These are phyloP conservation scores for Linum tenue DNA, from an alignment of 345 rosid species.

Conservation along the genomic window DNA sequence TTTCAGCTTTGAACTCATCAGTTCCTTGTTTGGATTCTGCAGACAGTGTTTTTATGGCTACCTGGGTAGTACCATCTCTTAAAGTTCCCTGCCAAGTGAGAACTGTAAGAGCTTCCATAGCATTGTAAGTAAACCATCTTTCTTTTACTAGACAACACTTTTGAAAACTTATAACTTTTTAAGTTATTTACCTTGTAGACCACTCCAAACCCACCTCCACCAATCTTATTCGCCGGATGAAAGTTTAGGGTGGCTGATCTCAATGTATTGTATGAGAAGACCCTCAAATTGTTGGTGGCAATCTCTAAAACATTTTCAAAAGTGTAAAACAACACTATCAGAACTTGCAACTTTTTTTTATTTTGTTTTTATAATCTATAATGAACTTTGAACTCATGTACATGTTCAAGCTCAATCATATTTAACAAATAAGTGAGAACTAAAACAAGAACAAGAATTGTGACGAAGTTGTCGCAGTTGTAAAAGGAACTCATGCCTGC, in stretches of 20 bases:
- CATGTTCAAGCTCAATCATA: no score
- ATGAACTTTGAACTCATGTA: no score
- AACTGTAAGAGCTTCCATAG: neutral
- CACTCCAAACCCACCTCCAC: slow-evolving; percentile 89
- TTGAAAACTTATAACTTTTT: neutral
- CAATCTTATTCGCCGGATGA: slow-evolving; percentile 55
- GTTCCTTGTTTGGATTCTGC: slow-evolving; percentile 59
- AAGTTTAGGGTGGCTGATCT: slow-evolving; percentile 66
- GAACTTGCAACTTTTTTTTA: no score
- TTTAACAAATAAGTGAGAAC: no score
- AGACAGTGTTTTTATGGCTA: slow-evolving; percentile 52
- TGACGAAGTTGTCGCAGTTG: no score
- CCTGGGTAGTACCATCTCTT: slow-evolving; percentile 40
- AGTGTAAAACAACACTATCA: no score
- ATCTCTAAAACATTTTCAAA: slow-evolving; percentile 30
- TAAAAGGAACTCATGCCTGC: no score
- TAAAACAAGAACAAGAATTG: no score
- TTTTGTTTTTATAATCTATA: no score
- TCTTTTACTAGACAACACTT: neutral
- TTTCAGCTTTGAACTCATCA: slow-evolving; percentile 52
- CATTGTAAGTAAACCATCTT: neutral
- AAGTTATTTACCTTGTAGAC: slow-evolving; percentile 47
- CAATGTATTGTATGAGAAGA: slow-evolving; percentile 61
- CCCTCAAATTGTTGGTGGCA: slow-evolving; percentile 51
- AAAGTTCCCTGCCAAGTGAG: slow-evolving; percentile 40